Base-by-base conservation (phyloP, 1,284 basidiomycete species). In the Rhodotorula sp. region DNA sequence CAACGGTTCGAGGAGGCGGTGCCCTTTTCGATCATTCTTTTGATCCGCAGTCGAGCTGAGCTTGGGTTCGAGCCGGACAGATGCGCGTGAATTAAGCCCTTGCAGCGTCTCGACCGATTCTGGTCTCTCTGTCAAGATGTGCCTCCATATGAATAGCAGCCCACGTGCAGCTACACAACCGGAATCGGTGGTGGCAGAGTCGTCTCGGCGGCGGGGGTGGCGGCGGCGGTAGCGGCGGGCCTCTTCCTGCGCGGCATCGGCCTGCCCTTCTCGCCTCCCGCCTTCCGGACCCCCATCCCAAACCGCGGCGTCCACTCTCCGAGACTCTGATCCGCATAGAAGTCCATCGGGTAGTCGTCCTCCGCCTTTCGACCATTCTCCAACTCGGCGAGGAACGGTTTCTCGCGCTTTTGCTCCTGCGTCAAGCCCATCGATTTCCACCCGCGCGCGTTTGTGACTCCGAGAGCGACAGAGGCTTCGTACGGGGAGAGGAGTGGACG, bases 401-500 rank as follows among this genome's bases (percentile, higher is more conserved):
- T 79, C 79, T 16, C 54, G 28, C 54, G 54, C 78, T 78, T 82
- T 10, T 28, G 70, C 64, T 5, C 72, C 70, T 34, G 52, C 2
- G 28, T 14, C 34, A 77, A 71, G 19, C 79, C 71, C 68, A 72
- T 74, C 55, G 45, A 67, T 48, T 76, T 72, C 90, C 90, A 91
- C 45, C 87, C 88, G 26, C 82, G 81, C 23, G 87, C 84, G 74
- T 86, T 85, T 14, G 61, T 31, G 2, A 70, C 74, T 2, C 93
- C 92, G 0, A 97, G 84, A 7, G 90, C 93, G 5, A 98, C 91
- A 15, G 90, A 89, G 0, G 93, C 90, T 82, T 99, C 97, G 80
- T 98, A 99, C 0, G 95, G 94, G 76, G 89, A 95, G 43, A 99
- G 83, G 59, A 99, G 83, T 0, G 97, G 97, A 45, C 87, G 85